Percentiles rank a stretch among this genome's conserved stretches.
Evolutionary conservation across 805 yeast genomes (phyloP).

Genomic region (Kluyveromyces wickerhamii): DNA sequence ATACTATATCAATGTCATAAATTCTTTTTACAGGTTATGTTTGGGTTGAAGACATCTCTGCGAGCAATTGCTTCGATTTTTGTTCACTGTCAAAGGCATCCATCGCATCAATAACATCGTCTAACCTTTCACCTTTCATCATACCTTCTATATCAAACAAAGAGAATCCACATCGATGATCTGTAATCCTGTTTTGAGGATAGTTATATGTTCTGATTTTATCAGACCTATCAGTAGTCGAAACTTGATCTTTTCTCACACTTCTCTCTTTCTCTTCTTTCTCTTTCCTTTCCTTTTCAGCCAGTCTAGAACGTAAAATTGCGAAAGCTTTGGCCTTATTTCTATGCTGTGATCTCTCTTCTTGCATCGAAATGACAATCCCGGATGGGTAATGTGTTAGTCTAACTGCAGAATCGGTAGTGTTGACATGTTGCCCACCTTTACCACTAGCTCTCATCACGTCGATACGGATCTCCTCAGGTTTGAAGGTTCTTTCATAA

Average conservation of each 20-base stretch:
- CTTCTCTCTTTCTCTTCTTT: slow-evolving; percentile 57
- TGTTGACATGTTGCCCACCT: slow-evolving; percentile 97
- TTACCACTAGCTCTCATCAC: slow-evolving; percentile 97
- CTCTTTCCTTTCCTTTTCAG: slow-evolving; percentile 65
- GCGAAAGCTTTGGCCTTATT: slow-evolving; percentile 90
- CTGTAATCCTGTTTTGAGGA: slow-evolving; percentile 89
- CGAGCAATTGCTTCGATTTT: slow-evolving; percentile 34
- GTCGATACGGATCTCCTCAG: slow-evolving; percentile 85
- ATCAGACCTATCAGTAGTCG: slow-evolving; percentile 84
- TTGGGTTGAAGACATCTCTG: slow-evolving; percentile 6
- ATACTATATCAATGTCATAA: no score
- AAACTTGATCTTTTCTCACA: slow-evolving; percentile 73
- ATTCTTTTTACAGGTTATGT: no score
- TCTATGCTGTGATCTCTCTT: slow-evolving; percentile 88
- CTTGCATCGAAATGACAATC: slow-evolving; percentile 81
- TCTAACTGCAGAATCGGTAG: slow-evolving; percentile 95
- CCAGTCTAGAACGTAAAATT: slow-evolving; percentile 73
- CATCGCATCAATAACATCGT: slow-evolving; percentile 47
- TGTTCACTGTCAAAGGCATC: slow-evolving; percentile 39
- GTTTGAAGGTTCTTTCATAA: slow-evolving; percentile 64
- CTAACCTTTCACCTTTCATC: slow-evolving; percentile 51
- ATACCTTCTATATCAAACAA: slow-evolving; percentile 67
- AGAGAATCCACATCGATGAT: slow-evolving; percentile 80
- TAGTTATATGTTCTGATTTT: slow-evolving; percentile 90
- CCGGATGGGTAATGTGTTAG: slow-evolving; percentile 90